Conservation (phyloP, 768 basidiomycete species). For the Suillus variegatus region DNA sequence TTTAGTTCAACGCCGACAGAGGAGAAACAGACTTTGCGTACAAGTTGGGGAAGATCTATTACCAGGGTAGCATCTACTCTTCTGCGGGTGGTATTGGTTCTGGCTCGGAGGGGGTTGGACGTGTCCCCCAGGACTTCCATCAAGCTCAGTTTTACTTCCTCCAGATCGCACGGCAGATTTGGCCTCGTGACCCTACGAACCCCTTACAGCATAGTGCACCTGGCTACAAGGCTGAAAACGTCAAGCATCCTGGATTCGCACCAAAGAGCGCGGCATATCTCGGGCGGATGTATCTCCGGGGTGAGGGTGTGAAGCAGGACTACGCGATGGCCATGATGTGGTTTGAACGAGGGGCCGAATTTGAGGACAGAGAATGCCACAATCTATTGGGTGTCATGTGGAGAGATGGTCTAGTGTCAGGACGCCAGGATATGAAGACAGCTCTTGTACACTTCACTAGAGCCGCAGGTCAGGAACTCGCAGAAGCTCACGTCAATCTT, state of each 20-base stretch:
- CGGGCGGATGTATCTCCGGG: constrained; percentile 91
- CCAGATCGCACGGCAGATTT: constrained; percentile 78
- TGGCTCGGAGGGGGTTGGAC: constrained; percentile 90
- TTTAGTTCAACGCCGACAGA: constrained; percentile 91
- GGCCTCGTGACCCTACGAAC: constrained; percentile 79
- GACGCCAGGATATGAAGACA: constrained; percentile 64
- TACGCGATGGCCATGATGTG: constrained; percentile 81
- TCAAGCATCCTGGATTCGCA: constrained; percentile 58
- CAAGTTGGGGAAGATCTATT: constrained; percentile 93
- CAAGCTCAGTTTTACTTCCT: constrained; percentile 84
- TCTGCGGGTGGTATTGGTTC: constrained; percentile 78
- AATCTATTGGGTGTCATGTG: constrained; percentile 92
- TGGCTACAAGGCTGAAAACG: constrained; percentile 50
- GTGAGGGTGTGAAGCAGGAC: constrained; percentile 87
- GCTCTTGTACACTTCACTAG: constrained; percentile 68
- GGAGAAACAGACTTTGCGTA: constrained; percentile 89
- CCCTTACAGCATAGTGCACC: constrained; percentile 46
- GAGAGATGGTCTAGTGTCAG: constrained; percentile 81
- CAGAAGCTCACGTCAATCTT: constrained; percentile 90
- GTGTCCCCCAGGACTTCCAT: constrained; percentile 77
- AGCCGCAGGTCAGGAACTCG: constrained; percentile 85
- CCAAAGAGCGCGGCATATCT: constrained; percentile 84
- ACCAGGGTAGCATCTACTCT: constrained; percentile 91
- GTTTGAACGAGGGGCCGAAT: constrained; percentile 85
- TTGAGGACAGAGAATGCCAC: constrained; percentile 84